Percentiles rank a stretch among this genome's conserved stretches.
phyloP scores from a whole-genome alignment of 495 filamentous ascomycete genomes.

The Cercophora sp. region DNA sequence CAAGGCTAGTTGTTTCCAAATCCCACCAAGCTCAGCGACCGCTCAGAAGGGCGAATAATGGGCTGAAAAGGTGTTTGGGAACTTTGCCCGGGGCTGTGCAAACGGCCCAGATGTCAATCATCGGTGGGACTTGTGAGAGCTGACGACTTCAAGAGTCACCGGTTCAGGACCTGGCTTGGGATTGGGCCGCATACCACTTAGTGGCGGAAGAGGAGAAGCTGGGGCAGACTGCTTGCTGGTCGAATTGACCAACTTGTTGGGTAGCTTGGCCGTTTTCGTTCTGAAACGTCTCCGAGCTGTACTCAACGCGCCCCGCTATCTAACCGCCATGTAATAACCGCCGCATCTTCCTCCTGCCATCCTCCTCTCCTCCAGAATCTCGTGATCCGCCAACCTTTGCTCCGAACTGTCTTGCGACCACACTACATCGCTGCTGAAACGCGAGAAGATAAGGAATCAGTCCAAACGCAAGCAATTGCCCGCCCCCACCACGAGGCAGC shows the following conservation, averaged over 20 bases:
- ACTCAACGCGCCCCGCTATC: conserved; percentile 3
- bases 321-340: conserved; percentile 1
- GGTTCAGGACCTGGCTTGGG: not conserved
- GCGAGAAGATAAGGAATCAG: too few species aligned
- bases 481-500: too few species aligned
- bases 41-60: not conserved
- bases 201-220: too few species aligned
- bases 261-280: too few species aligned
- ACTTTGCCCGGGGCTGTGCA: conserved; percentile 1
- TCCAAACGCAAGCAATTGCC: too few species aligned
- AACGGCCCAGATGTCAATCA: not conserved
- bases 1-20: not conserved
- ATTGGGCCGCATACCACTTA: not conserved
- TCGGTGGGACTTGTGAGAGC: not conserved
- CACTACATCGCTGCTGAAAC: too few species aligned
- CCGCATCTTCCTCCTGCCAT: not conserved
- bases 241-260: too few species aligned
- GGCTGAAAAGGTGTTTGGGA: not conserved
- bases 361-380: not conserved
- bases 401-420: too few species aligned
- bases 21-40: not conserved
- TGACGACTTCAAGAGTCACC: conserved; percentile 2
- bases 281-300: conserved; percentile 11
- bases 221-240: too few species aligned
- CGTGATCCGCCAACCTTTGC: too few species aligned